These are phyloP conservation scores for Hyphochytrium catenoides DNA, from an alignment of 352 stramenopile species.

Conservation along the genomic window DNA sequence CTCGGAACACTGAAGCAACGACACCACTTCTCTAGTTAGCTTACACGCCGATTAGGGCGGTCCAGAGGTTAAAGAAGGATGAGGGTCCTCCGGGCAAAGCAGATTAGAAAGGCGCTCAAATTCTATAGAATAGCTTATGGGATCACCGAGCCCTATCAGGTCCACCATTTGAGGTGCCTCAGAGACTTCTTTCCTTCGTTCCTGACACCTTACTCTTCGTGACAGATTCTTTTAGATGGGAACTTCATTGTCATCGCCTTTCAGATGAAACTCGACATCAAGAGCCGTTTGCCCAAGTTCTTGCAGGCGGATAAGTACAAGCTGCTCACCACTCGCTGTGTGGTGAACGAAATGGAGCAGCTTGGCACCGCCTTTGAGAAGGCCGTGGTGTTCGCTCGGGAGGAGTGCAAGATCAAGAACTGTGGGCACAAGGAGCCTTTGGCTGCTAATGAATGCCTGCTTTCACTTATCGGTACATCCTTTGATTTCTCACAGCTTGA, in stretches of 20 bases:
- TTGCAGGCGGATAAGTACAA: constrained; percentile 44
- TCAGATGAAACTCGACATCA: constrained; percentile 58
- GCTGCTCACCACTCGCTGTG: constrained; percentile 34
- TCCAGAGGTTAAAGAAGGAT: constrained; percentile 13
- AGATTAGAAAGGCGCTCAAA: constrained; percentile 54
- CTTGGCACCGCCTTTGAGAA: constrained; percentile 20
- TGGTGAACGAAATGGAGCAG: constrained; percentile 38
- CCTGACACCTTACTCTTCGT: not conserved
- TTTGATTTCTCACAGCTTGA: too few species aligned
- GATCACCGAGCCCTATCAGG: constrained; percentile 55
- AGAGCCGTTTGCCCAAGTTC: constrained; percentile 43
- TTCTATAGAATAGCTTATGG: constrained; percentile 65
- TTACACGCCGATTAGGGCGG: too few species aligned
- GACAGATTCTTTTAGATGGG: constrained; percentile 33
- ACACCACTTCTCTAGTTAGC: too few species aligned
- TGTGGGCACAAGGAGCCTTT: too few species aligned
- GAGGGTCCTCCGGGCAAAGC: constrained; percentile 50
- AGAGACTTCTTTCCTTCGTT: too few species aligned
- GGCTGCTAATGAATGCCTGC: too few species aligned
- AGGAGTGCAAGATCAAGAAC: constrained; percentile 37
- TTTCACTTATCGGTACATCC: too few species aligned
- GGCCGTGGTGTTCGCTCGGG: constrained; percentile 23
- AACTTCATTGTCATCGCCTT: constrained; percentile 65
- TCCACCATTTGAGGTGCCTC: too few species aligned
- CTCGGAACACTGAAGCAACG: too few species aligned